phyloP scores from a whole-genome alignment of 805 yeast genomes.

The Ogataea saltuana region DNA sequence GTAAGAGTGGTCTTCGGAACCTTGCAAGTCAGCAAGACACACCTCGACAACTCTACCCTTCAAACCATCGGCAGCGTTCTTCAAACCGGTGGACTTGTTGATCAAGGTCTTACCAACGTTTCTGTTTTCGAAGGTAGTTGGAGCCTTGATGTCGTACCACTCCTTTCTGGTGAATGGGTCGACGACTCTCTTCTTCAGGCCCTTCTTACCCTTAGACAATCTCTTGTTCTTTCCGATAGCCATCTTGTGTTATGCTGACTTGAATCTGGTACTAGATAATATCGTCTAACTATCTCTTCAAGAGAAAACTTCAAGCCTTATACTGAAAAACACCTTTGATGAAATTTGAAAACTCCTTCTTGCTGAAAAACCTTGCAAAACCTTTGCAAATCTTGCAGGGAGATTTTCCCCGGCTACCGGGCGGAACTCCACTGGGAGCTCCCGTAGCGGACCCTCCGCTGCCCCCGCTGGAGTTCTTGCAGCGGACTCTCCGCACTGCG shows the following conservation, averaged over 20 bases:
- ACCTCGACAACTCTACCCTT: constrained; percentile 98
- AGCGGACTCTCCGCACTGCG: not conserved
- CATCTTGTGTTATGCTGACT: constrained; percentile 36
- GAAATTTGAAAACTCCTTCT: constrained; percentile 9
- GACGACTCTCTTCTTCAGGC: constrained; percentile 98
- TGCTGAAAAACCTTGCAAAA: not conserved
- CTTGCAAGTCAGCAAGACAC: constrained; percentile 95
- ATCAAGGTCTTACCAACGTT: constrained; percentile 98
- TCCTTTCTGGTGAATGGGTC: constrained; percentile 99
- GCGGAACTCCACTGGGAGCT: too few relatives aligned
- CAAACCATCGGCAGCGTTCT: constrained; percentile 96
- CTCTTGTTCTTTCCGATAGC: constrained; percentile 73
- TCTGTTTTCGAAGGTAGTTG: constrained; percentile 97
- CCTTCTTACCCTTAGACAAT: constrained; percentile 89
- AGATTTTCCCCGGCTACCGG: not conserved
- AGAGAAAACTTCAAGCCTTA: constrained; percentile 10
- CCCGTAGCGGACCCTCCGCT: too few relatives aligned
- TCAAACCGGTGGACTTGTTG: constrained; percentile 97
- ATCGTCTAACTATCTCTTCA: constrained; percentile 9
- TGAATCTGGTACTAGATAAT: constrained; percentile 28
- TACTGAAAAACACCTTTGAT: constrained; percentile 3
- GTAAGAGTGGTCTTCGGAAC: constrained; percentile 98
- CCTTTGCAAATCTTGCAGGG: not conserved
- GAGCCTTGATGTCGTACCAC: constrained; percentile 98
- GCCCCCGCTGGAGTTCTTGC: not conserved